Evolutionary conservation across 2,329 filamentous ascomycete genomes (phyloP).

Genomic region (Trichoderma sp.): DNA sequence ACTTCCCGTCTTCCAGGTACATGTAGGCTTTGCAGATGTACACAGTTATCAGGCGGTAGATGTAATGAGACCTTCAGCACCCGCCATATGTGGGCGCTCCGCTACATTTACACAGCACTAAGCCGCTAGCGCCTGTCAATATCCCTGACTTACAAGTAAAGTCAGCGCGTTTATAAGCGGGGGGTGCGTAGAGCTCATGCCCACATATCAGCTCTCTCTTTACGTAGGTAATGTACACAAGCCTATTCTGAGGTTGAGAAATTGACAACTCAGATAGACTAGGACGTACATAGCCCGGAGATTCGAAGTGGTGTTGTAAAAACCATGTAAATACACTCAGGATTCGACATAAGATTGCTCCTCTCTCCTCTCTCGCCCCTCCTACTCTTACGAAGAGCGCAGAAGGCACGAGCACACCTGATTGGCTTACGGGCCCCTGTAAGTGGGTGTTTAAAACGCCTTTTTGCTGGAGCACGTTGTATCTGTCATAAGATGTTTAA

Average conservation of each 20-base stretch:
- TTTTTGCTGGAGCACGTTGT: not conserved
- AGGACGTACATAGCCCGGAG: not conserved
- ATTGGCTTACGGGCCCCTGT: not conserved
- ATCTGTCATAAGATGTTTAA: too few species aligned
- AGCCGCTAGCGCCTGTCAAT: not conserved
- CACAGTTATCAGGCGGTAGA: not conserved
- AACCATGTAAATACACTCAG: not conserved
- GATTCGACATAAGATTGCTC: not conserved
- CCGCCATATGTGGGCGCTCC: not conserved
- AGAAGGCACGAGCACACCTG: not conserved
- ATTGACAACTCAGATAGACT: not conserved
- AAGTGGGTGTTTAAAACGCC: not conserved
- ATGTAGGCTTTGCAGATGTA: not conserved
- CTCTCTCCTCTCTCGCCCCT: not conserved
- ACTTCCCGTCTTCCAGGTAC: not conserved
- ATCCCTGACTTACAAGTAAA: not conserved
- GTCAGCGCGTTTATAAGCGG: not conserved
- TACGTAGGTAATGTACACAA: not conserved
- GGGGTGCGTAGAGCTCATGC: not conserved
- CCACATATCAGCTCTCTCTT: not conserved
- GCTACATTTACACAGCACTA: not conserved
- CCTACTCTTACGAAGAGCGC: not conserved
- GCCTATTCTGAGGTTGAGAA: not conserved
- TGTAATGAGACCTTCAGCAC: not conserved
- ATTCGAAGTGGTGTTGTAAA: not conserved